A percentile compares a stretch with the other conserved stretches of the same genome.
Evolutionary conservation across 2,329 filamentous ascomycete species (phyloP).

Genomic region (Bipolaris victoriae): DNA sequence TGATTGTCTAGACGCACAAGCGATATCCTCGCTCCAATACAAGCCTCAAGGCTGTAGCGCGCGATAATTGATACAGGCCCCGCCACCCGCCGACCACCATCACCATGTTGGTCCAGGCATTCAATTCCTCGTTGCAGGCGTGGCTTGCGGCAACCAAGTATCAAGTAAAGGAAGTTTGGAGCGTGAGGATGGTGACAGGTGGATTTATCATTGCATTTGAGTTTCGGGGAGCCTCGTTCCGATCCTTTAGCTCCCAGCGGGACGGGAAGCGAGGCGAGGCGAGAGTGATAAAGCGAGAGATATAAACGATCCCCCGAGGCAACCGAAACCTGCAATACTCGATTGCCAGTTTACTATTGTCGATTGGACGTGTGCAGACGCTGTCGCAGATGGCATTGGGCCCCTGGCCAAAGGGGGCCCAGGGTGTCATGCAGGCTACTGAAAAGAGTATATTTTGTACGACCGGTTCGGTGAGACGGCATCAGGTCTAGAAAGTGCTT

Average conservation of each 20-base stretch:
- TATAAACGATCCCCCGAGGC: constrained; percentile 7
- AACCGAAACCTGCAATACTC: constrained; percentile 13
- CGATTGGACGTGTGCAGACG: constrained; percentile 12
- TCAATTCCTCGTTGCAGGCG: neutral
- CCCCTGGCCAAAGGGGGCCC: constrained; percentile 18
- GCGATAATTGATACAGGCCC: constrained; percentile 12
- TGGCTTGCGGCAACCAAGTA: constrained; percentile 4
- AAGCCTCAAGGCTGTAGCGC: constrained; percentile 14
- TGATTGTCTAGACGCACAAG: constrained; percentile 17
- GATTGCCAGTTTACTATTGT: constrained; percentile 14
- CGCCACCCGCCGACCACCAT: constrained; percentile 5
- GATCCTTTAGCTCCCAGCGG: constrained; percentile 28
- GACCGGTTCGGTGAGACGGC: constrained; percentile 9
- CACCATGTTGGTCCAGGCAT: neutral
- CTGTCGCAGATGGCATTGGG: constrained; percentile 8
- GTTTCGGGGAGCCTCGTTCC: constrained; percentile 8
- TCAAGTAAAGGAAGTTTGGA: neutral
- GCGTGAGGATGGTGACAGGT: constrained; percentile 12
- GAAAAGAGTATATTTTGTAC: constrained; percentile 17
- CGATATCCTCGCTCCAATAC: constrained; percentile 19
- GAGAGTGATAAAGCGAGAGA: constrained; percentile 22
- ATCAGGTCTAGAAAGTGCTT: constrained; percentile 6
- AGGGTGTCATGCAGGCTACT: constrained; percentile 29
- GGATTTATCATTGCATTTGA: constrained; percentile 6
- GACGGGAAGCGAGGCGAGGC: constrained; percentile 26